Evolutionary conservation across 768 basidiomycete genomes (phyloP), one percentile per base, ranked within the genome.

Genomic region (Rhizopogon rudus): DNA sequence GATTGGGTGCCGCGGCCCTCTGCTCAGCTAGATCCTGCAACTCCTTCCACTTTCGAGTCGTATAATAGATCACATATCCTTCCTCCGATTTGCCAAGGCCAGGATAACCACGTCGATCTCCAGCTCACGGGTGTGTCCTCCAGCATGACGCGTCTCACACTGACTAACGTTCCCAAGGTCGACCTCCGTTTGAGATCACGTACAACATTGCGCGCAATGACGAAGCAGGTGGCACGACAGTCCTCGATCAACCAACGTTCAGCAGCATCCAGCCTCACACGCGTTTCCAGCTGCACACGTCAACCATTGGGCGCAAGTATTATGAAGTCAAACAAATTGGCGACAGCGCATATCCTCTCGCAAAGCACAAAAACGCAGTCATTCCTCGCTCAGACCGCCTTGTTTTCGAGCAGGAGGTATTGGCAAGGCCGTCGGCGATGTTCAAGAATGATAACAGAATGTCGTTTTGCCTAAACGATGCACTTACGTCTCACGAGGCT

Each of bases 311-410:
- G 6, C 80, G 85, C 45, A 86, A 93, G 66, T 91, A 86, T 65
- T 98, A 97, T 63, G 91, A 94, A 67, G 87, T 98, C 58, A 86
- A 91, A 60, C 88, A 90, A 64, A 81, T 97, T 31, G 91, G 89
- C 5, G 95, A 98, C 65, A 77, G 84, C 0, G 84, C 89, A 6
- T 95, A 95, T 67, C 89, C 90, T 10, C 78, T 93, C 25, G 79
- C 83, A 17, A 82, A 87, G 58, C 83, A 82, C 73, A 79, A 77
- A 66, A 73, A 80, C 58, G 71, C 73, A 20, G 72, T 84, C 49
- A 86, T 90, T 60, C 87, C 87, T 17, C 83, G 83, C 13, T 79
- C 80, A 1, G 79, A 87, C 45, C 77, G 88, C 40, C 75, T 91
- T 6, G 71, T 89, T 33, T 87, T 97, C 58, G 88, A 95, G 65